Conservation (phyloP, 2,329 filamentous ascomycete species). For the Pseudogymnoascus sp. region DNA sequence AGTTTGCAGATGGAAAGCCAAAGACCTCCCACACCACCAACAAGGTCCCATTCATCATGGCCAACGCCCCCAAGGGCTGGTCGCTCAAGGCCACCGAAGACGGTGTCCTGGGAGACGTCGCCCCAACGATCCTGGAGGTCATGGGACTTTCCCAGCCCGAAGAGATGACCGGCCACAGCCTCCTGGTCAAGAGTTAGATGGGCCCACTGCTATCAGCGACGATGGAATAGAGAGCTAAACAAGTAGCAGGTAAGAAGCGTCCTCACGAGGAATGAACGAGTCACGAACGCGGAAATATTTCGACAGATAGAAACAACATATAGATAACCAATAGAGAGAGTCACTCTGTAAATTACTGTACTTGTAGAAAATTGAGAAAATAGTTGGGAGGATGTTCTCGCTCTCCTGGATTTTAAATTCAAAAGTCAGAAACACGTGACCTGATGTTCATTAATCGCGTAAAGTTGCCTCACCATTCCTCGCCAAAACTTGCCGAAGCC, state of each 20-base stretch:
- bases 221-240: background rate
- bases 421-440: background rate
- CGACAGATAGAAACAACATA: background rate
- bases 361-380: background rate
- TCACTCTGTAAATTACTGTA: background rate
- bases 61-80: constrained; percentile 87
- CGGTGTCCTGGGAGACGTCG: constrained; percentile 94
- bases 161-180: constrained; percentile 83
- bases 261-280: constrained; percentile 23
- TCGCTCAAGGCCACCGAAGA: constrained; percentile 68
- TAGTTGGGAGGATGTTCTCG: too few relatives aligned
- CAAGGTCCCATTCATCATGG: constrained; percentile 97
- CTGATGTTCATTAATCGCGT: background rate
- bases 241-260: constrained; percentile 26
- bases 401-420: background rate
- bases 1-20: constrained; percentile 88
- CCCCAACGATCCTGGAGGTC: constrained; percentile 80
- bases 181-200: constrained; percentile 62
- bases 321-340: background rate
- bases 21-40: constrained; percentile 98
- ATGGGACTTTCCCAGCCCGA: constrained; percentile 89
- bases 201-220: background rate
- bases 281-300: background rate
- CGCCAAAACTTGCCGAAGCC: constrained; percentile 5
- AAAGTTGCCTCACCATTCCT: background rate